A percentile compares a stretch with the other conserved stretches of the same genome.
Evolutionary conservation across 805 yeast genomes (phyloP).

Genomic region (Zygoascus ofunaensis): DNA sequence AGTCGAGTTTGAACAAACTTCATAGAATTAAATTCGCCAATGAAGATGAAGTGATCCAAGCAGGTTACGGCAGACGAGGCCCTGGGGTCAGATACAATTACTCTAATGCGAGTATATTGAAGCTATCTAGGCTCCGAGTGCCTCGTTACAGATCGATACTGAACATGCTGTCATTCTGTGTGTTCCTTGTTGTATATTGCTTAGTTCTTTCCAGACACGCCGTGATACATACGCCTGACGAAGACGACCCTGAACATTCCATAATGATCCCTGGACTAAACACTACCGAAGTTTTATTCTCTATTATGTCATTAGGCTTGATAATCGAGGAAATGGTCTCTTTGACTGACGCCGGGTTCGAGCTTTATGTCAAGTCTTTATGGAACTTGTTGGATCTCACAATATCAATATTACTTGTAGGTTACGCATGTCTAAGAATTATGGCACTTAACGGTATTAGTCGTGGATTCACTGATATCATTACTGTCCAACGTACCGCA

Average conservation of each 20-base stretch:
- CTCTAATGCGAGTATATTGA: conserved; percentile 29
- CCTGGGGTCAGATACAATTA: conserved; percentile 28
- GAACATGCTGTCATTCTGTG: conserved; percentile 24
- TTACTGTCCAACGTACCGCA: conserved; percentile 9
- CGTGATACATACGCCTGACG: no score
- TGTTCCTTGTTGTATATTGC: conserved; percentile 26
- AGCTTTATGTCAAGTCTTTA: conserved; percentile 39
- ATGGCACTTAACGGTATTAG: conserved; percentile 9
- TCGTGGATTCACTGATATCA: not conserved
- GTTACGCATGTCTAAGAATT: conserved; percentile 21
- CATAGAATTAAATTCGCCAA: conserved; percentile 26
- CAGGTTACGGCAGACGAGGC: conserved; percentile 26
- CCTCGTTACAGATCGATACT: conserved; percentile 31
- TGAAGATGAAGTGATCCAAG: conserved; percentile 19
- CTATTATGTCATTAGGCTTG: conserved; percentile 39
- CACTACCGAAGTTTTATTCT: conserved; percentile 32
- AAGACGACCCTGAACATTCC: conserved; percentile 9
- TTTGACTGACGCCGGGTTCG: conserved; percentile 37
- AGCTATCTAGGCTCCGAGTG: conserved; percentile 32
- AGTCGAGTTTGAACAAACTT: conserved; percentile 30
- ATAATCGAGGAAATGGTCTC: conserved; percentile 40
- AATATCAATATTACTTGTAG: conserved; percentile 33
- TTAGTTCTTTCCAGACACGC: conserved; percentile 20
- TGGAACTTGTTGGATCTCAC: conserved; percentile 45
- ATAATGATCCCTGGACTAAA: conserved; percentile 6